Base-by-base conservation (phyloP, 352 stramenopile genomes). In the Globisporangium nunn region DNA sequence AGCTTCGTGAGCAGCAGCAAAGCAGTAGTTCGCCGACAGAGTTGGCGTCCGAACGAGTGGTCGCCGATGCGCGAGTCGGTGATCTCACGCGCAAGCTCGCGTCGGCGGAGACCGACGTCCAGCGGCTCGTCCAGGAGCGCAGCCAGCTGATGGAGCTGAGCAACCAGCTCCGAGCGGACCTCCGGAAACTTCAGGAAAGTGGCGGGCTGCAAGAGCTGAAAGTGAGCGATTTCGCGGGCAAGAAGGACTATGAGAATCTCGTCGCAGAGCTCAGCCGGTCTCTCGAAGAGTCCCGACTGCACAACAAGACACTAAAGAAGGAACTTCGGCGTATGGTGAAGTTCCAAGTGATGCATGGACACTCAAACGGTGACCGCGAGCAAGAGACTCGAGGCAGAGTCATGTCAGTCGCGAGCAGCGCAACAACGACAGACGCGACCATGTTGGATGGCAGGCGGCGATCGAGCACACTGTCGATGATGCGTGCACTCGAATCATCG, bases 221-320 rank as follows among this genome's bases (percentile, higher is more conserved):
- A 23, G 18, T 54, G 30, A 18, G 72, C 28, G 76, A 80, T 18
- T 87, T 88, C 43, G 50, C 77, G 30, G 75, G 70, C 7, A 86
- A 86, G 57, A 87, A 84, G 29, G 77, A 88, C 56, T 88, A 83
- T 30, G 79, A 92, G 35, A 78, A 82, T 31, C 59, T 90, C 14
- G 74, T 93, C 46, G 68, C 76, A 7, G 78, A 89, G 35, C 71
- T 93, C 14, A 87, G 67, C 14, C 74, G 68, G 14, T 87, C 79
- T 7, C 75, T 93, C 8, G 80, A 91, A 50, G 82, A 93, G 53
- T 64, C 65, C 3, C 74, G 70, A 7, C 11, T 87, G 44, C 71
- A 87, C 63, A 93, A 93, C 63, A 89, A 88, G 56, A 87, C 81
- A 7, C 72, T 93, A 7, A 93, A 91, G 66, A 93, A 89, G 51